Evolutionary conservation across 2,329 filamentous ascomycete genomes (phyloP).

Genomic region (Ophiosphaerella herpotricha): DNA sequence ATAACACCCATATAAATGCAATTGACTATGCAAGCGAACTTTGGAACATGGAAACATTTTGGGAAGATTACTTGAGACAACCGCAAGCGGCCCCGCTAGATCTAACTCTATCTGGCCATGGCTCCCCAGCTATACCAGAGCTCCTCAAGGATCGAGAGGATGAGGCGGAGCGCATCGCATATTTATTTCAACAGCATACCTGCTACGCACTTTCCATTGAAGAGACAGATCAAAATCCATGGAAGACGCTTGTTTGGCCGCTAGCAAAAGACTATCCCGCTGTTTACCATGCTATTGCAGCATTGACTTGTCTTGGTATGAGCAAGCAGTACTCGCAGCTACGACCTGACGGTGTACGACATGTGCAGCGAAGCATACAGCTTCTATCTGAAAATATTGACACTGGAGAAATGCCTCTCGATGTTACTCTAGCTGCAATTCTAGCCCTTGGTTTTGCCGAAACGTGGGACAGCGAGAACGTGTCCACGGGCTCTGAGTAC

Average conservation of each 20-base stretch:
- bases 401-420: slow-evolving; percentile 63
- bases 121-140: not conserved
- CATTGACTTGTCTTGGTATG: slow-evolving; percentile 69
- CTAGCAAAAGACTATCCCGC: slow-evolving; percentile 65
- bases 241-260: slow-evolving; percentile 71
- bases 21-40: slow-evolving; percentile 12
- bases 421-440: slow-evolving; percentile 68
- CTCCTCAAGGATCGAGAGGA: slow-evolving; percentile 4
- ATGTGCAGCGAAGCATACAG: slow-evolving; percentile 65
- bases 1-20: not conserved
- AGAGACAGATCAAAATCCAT: slow-evolving; percentile 68
- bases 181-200: slow-evolving; percentile 64
- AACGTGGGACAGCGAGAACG: slow-evolving; percentile 67
- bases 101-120: not conserved
- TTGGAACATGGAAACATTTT: slow-evolving; percentile 20
- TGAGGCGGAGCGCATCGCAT: slow-evolving; percentile 13
- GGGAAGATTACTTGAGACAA: slow-evolving; percentile 16
- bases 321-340: slow-evolving; percentile 60
- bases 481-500: slow-evolving; percentile 67
- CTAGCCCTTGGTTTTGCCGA: slow-evolving; percentile 69
- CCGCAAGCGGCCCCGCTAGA: slow-evolving; percentile 8
- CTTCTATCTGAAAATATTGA: slow-evolving; percentile 57
- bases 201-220: slow-evolving; percentile 71
- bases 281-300: slow-evolving; percentile 67
- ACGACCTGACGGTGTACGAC: slow-evolving; percentile 64